These are phyloP conservation scores for Tricholoma saponaceum DNA, from an alignment of 768 basidiomycete species.

Conservation along the genomic window DNA sequence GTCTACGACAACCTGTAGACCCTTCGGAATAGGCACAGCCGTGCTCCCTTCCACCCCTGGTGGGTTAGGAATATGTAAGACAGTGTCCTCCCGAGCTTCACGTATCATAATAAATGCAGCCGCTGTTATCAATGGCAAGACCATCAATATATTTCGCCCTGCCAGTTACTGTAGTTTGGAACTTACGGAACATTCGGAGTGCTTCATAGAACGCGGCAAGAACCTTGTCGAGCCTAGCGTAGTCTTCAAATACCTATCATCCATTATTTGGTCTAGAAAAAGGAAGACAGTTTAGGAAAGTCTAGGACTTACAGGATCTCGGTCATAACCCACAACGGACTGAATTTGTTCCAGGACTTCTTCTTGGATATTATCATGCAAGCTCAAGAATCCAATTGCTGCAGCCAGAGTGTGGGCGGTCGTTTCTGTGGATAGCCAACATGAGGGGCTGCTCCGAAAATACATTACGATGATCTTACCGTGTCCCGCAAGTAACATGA, in stretches of 20 bases:
- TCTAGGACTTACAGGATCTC: conserved; percentile 28
- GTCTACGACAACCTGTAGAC: conserved; percentile 38
- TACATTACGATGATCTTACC: conserved; percentile 27
- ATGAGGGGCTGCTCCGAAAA: not conserved
- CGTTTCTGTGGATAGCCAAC: conserved; percentile 29
- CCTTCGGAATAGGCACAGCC: conserved; percentile 35
- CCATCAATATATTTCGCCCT: not conserved
- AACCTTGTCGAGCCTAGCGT: conserved; percentile 37
- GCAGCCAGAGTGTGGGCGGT: conserved; percentile 41
- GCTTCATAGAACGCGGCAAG: conserved; percentile 41
- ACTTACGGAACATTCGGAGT: conserved; percentile 43
- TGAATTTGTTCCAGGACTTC: conserved; percentile 37
- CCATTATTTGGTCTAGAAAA: not conserved
- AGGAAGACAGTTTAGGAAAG: too few relatives aligned
- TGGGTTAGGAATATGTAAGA: conserved; percentile 37
- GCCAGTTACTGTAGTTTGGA: not conserved
- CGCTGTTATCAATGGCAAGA: conserved; percentile 25
- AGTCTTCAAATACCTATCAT: conserved; percentile 35
- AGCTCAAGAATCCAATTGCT: conserved; percentile 37
- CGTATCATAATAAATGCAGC: conserved; percentile 37
- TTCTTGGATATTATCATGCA: conserved; percentile 40
- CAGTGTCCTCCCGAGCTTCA: conserved; percentile 39
- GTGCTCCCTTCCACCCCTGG: conserved; percentile 33
- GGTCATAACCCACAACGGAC: conserved; percentile 26
- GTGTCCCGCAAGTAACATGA: conserved; percentile 56